These are phyloP conservation scores for Claviceps pusilla DNA, from an alignment of 2,329 filamentous ascomycete genomes.

Conservation along the genomic window DNA sequence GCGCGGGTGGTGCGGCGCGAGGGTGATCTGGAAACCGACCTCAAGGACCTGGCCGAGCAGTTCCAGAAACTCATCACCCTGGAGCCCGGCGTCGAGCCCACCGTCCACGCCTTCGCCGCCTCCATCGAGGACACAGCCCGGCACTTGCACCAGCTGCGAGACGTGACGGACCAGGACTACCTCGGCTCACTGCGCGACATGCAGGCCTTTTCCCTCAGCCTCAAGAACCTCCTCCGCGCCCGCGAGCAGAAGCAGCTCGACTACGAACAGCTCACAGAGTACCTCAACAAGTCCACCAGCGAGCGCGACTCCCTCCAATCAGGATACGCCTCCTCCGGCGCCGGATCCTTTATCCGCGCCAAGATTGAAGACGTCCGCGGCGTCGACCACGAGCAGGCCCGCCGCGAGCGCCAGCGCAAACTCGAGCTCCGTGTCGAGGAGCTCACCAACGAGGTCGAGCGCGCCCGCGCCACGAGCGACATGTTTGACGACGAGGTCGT, in stretches of 20 bases:
- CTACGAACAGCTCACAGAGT: conserved; percentile 89
- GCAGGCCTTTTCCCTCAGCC: conserved; percentile 79
- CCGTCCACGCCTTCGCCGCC: conserved; percentile 72
- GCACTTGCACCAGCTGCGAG: conserved; percentile 66
- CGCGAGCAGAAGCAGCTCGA: conserved; percentile 97
- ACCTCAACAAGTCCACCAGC: conserved; percentile 75
- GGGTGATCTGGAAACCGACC: conserved; percentile 73
- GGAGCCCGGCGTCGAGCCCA: conserved; percentile 71
- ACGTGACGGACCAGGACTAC: conserved; percentile 91
- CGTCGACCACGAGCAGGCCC: conserved; percentile 86
- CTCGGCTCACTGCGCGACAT: conserved; percentile 85
- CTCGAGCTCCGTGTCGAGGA: conserved; percentile 87
- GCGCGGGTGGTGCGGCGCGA: conserved; percentile 78
- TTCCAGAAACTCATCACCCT: conserved; percentile 86
- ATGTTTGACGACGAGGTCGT: conserved; percentile 95
- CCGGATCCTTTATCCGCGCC: conserved; percentile 71
- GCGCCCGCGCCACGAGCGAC: conserved; percentile 71
- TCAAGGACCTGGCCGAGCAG: conserved; percentile 78
- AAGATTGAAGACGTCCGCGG: conserved; percentile 96
- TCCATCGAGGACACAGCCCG: conserved; percentile 71
- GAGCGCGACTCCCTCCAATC: conserved; percentile 69
- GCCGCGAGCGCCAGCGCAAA: conserved; percentile 74
- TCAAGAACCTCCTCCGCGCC: conserved; percentile 79
- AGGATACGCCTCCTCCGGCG: conserved; percentile 40
- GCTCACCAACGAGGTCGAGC: conserved; percentile 76